Base-by-base conservation (phyloP, 2,329 filamentous ascomycete species). In the Phialocephala sp. region DNA sequence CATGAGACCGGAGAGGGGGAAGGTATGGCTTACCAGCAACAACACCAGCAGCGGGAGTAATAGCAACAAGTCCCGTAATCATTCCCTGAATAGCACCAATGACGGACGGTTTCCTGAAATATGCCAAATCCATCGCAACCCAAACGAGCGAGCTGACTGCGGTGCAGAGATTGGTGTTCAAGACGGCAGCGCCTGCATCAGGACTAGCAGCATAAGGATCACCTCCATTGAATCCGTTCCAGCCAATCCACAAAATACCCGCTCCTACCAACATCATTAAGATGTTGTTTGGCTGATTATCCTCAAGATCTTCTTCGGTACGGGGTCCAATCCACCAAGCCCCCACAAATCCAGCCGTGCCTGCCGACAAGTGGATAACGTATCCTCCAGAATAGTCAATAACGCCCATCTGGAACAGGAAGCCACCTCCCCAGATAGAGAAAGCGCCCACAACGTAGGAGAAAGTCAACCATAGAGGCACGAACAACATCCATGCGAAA, bases 191-290 rank as follows among this genome's bases (percentile, higher is more conserved):
- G 63, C 82, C 82, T 3, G 82, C 82, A 71, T 84, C 82, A 8
- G 81, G 79, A 41, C 76, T 80, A 5, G 82, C 82, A 15, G 80
- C 75, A 68, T 83, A 84, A n/a, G 82, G 82, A 71, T 83, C 82
- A 70, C 82, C 82, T 52, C 82, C 82, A 66, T 83, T 84, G 77
- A 83, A 84, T 39, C 82, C 82, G 71, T 83, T 84, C 82, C 82
- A 84, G 66, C 82, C 81, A 24, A 82, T 77, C 82, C 82, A 84
- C 35, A 84, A 77, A 39, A 84, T 80, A 24, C 81, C 82, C 1
- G 81, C 81, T 37, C 82, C 82, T 32, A 81, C 76, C 62, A 84
- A 73, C 50, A 81, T 77, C 18, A 78, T 72, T 11, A 80, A 69
- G 58, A 83, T 75, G 69, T 83, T 83, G 75, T 83, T 82, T 2